Percentiles rank a stretch among this genome's conserved stretches.
phyloP scores from a whole-genome alignment of 83 land plant species.

The Picea mariana region DNA sequence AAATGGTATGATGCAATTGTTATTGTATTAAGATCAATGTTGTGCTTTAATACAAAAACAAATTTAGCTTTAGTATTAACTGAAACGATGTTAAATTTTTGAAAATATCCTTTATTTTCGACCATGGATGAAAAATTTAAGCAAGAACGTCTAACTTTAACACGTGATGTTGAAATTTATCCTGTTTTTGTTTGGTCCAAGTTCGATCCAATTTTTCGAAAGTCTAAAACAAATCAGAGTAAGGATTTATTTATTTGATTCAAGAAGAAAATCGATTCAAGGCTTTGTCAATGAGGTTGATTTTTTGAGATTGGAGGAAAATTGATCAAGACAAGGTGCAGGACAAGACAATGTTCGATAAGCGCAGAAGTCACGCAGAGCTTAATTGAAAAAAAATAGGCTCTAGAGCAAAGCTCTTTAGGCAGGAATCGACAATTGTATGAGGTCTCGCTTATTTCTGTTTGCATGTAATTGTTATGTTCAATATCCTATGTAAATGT shows the following conservation, averaged over 20 bases:
- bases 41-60: too few relatives aligned
- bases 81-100: neutral
- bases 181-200: neutral
- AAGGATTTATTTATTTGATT: neutral
- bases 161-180: neutral
- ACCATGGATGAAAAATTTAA: neutral
- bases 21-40: too few relatives aligned
- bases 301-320: neutral
- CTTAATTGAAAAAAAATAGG: neutral
- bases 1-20: too few relatives aligned
- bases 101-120: neutral
- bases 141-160: neutral
- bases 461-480: neutral
- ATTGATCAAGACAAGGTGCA: neutral
- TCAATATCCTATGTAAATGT: too few relatives aligned
- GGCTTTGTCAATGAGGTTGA: neutral
- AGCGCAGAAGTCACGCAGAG: slow-evolving; percentile 22
- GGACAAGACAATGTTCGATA: slow-evolving; percentile 1
- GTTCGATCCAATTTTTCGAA: neutral
- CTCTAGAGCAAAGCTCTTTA: slow-evolving; percentile 15
- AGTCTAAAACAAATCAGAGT: neutral
- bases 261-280: neutral
- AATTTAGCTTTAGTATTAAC: too few relatives aligned
- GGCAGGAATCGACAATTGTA: slow-evolving; percentile 24
- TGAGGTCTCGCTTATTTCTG: slow-evolving; percentile 39